Evolutionary conservation across 352 stramenopile species (phyloP).

Genomic region (Globisporangium nodosum): DNA sequence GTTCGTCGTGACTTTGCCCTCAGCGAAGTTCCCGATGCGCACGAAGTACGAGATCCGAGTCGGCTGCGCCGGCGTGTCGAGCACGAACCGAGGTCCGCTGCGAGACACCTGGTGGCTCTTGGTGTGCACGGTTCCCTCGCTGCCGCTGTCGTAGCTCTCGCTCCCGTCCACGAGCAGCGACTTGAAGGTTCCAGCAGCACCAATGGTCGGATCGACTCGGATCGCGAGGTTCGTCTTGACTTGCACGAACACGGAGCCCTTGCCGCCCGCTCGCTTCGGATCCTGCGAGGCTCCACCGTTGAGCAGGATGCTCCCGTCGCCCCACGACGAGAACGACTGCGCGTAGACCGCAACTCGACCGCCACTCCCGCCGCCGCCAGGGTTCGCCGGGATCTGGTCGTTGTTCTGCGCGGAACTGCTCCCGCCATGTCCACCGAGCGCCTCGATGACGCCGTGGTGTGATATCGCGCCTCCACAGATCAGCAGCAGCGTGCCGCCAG

Average conservation of each 20-base stretch:
- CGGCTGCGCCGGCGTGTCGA: conserved; percentile 24
- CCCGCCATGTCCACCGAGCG: conserved; percentile 79
- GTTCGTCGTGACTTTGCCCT: conserved; percentile 37
- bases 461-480: conserved; percentile 42
- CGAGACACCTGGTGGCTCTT: conserved; percentile 28
- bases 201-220: conserved; percentile 54
- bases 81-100: conserved; percentile 43
- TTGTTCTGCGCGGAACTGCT: conserved; percentile 19
- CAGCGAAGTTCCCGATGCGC: conserved; percentile 39
- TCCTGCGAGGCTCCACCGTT: conserved; percentile 65
- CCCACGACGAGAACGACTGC: conserved; percentile 90
- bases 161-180: conserved; percentile 56
- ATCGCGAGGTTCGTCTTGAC: conserved; percentile 39
- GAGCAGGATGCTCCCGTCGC: conserved; percentile 66
- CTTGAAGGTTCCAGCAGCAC: conserved; percentile 61
- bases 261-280: conserved; percentile 20
- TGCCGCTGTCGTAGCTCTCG: conserved; percentile 24
- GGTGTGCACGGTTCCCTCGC: conserved; percentile 7
- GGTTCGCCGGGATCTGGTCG: neutral
- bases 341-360: conserved; percentile 81
- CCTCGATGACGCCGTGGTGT: conserved; percentile 72
- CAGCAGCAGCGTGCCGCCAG: conserved; percentile 45
- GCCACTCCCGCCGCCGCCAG: conserved; percentile 85
- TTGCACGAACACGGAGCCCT: conserved; percentile 37
- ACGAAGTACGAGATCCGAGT: conserved; percentile 80